Evolutionary conservation across 192 early-diverging fungal species (phyloP), one percentile per base, ranked within the genome.

Genomic region (Podila epicladia): DNA sequence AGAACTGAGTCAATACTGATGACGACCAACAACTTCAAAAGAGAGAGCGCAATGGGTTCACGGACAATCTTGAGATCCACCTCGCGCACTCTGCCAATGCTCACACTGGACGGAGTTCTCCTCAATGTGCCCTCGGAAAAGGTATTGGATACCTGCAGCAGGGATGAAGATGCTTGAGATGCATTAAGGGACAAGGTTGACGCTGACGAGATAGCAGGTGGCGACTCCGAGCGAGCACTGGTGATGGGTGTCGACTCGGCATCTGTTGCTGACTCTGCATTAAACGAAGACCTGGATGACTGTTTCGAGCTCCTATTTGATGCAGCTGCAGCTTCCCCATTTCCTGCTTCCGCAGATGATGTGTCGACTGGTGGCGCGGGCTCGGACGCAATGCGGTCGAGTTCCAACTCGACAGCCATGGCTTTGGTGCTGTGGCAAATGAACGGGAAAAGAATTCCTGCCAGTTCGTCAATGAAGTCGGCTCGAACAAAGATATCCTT

Each of bases 1-100:
- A 90, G 33, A 29, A 92, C 77, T 13, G 89, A 89, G 33, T 89
- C 86, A 41, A 90, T 78, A 19, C 83, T 76, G 11, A 91, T 85
- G 20, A 72, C 73, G 22, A 92, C 86, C 58, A 92, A 72, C n/a
- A 90, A 75, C 64, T 91, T 85, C 8, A 91, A 31, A 33, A 89
- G 50, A 11, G 84, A 78, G 61, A 86, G 64, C 5, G 86, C 64
- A 48, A 82, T 85, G 17, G 82, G 67, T 3, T 82, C 77, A 59
- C 72, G 71, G 6, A 80, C 77, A 73, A 73, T 65, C 67, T 73
- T 80, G 15, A 80, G 64, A 60, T 80, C 77, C 12, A 80, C 71
- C 55, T 80, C 77, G 7, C 71, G 51, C 6, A 80, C 77, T 5
- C 77, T 66, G 6, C 71, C 67, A 24, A 73, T 64, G 32, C 67